Conservation (phyloP, 2,329 filamentous ascomycete genomes). For the Phaeomoniella chlamydospora region DNA sequence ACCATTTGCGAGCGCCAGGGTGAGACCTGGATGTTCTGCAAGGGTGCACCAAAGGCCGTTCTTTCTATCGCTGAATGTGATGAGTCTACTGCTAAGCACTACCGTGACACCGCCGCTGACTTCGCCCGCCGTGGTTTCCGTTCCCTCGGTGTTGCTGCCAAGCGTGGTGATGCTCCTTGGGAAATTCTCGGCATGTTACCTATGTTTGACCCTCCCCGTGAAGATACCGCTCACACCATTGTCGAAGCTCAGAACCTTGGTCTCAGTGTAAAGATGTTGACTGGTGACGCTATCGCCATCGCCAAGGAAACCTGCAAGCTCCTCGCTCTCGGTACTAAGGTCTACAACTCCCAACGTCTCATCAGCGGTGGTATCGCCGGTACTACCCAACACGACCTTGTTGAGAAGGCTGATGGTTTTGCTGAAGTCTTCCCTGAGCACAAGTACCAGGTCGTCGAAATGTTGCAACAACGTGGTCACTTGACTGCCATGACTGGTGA, state of each 20-base stretch:
- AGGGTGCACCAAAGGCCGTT: constrained; percentile 65
- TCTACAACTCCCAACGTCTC: constrained; percentile 66
- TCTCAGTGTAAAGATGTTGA: constrained; percentile 69
- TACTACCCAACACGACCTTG: constrained; percentile 60
- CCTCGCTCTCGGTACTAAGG: constrained; percentile 64
- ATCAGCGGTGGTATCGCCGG: constrained; percentile 63
- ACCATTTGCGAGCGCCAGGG: constrained; percentile 54
- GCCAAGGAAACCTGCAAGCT: constrained; percentile 75
- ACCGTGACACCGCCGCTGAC: constrained; percentile 59
- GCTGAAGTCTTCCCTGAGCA: constrained; percentile 63
- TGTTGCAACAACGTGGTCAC: constrained; percentile 59
- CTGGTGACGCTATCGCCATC: constrained; percentile 66
- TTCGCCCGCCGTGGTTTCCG: constrained; percentile 70
- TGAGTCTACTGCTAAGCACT: constrained; percentile 48
- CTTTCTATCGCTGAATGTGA: constrained; percentile 54
- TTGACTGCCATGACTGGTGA: constrained; percentile 66
- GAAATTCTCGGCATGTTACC: constrained; percentile 62
- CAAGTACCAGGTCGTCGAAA: constrained; percentile 64
- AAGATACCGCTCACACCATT: constrained; percentile 66
- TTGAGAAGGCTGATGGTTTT: constrained; percentile 61
- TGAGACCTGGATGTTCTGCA: constrained; percentile 58
- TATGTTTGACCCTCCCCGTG: constrained; percentile 68
- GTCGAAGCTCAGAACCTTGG: constrained; percentile 62
- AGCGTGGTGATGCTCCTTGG: constrained; percentile 63
- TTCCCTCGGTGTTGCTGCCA: constrained; percentile 63